Percentiles rank a stretch among this genome's conserved stretches.
These are phyloP conservation scores for Botrytis hyacinthi DNA, from an alignment of 2,329 filamentous ascomycete species.

Conservation along the genomic window DNA sequence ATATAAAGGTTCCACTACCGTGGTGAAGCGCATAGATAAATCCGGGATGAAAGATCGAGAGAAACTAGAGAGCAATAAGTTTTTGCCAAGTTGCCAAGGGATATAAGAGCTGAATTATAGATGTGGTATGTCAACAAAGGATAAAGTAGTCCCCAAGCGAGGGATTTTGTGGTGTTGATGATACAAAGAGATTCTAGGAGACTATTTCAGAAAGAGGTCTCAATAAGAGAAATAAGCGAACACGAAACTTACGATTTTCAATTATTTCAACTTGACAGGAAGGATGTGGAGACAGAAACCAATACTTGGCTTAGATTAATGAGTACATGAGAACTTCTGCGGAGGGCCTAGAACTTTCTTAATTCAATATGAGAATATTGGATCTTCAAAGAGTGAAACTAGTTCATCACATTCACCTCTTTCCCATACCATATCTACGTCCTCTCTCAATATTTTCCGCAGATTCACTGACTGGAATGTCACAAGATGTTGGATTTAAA, in stretches of 20 bases:
- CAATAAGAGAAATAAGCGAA: not conserved
- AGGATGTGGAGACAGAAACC: not conserved
- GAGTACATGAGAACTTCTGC: not conserved
- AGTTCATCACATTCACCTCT: not conserved
- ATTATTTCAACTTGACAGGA: not conserved
- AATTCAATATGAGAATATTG: not conserved
- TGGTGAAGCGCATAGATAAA: not conserved
- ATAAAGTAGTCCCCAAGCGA: not conserved
- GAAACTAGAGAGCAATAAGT: not conserved
- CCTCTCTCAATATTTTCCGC: not conserved
- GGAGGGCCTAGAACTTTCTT: too few relatives aligned
- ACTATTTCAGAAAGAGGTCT: not conserved
- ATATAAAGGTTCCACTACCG: not conserved
- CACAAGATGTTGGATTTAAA: not conserved
- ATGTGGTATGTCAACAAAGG: not conserved
- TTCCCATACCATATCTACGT: not conserved
- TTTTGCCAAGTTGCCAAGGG: conserved; percentile 5
- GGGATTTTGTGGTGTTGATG: not conserved
- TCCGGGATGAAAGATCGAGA: not conserved
- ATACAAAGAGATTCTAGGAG: not conserved
- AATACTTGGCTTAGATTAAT: not conserved
- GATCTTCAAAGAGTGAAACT: not conserved
- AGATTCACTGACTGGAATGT: not conserved
- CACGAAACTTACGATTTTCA: not conserved
- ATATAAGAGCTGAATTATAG: not conserved